A percentile compares a stretch with the other conserved stretches of the same genome.
Conservation (phyloP, 176 grass and related monocot genomes). For the Carex cristatella region DNA sequence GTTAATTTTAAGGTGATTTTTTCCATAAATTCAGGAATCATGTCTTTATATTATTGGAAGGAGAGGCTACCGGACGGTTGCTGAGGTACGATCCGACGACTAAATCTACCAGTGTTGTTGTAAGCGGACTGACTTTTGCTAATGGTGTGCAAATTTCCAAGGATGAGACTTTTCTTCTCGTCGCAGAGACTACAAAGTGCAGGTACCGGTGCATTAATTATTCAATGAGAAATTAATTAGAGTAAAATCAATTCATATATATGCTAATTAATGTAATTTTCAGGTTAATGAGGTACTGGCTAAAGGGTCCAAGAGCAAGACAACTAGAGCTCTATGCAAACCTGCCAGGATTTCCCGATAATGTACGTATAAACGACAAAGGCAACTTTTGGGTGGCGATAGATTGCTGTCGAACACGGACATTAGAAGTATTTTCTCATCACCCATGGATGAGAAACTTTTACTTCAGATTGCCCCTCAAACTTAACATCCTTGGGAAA, state of each 20-base stretch:
- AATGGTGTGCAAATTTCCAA: slow-evolving; percentile 87
- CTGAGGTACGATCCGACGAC: slow-evolving; percentile 66
- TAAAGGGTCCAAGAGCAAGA: slow-evolving; percentile 38
- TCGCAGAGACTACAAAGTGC: slow-evolving; percentile 88
- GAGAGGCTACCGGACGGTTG: slow-evolving; percentile 70
- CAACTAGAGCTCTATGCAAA: slow-evolving; percentile 62
- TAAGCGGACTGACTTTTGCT: slow-evolving; percentile 64
- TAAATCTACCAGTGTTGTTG: slow-evolving; percentile 35
- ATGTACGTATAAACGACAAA: slow-evolving; percentile 51
- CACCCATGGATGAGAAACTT: slow-evolving; percentile 65
- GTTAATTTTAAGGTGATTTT: not conserved
- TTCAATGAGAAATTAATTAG: not conserved
- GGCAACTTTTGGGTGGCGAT: slow-evolving; percentile 88
- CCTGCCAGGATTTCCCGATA: slow-evolving; percentile 88
- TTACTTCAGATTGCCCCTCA: slow-evolving; percentile 70
- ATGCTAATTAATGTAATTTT: not conserved
- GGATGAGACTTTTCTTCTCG: slow-evolving; percentile 69
- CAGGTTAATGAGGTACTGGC: slow-evolving; percentile 91
- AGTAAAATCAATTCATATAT: not conserved
- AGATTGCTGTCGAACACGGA: slow-evolving; percentile 68
- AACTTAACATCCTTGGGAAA: slow-evolving; percentile 48
- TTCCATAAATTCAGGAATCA: slow-evolving; percentile 42
- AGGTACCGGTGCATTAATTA: slow-evolving; percentile 29
- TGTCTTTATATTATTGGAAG: slow-evolving; percentile 71
- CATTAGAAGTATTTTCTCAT: slow-evolving; percentile 55